Evolutionary conservation across 345 rosid genomes (phyloP).

Genomic region (Sisymbrium irio): DNA sequence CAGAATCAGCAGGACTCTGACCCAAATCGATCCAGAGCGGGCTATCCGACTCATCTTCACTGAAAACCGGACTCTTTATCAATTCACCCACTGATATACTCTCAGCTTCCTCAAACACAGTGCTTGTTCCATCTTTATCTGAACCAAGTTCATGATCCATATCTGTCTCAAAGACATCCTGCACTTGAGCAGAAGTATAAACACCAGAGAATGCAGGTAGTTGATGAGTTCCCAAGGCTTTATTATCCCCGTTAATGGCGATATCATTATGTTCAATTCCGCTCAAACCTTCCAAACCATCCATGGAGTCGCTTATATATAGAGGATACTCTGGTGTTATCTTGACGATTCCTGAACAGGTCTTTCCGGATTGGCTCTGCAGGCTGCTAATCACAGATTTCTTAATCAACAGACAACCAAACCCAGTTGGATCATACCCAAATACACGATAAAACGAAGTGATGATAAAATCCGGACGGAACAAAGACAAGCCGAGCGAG

Average conservation of each 20-base stretch:
- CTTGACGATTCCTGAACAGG: conserved; percentile 97
- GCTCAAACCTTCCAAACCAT: conserved; percentile 65
- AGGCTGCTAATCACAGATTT: conserved; percentile 95
- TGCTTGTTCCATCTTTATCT: conserved; percentile 83
- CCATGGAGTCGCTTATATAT: conserved; percentile 87
- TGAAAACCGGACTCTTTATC: conserved; percentile 96
- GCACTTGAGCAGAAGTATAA: conserved; percentile 81
- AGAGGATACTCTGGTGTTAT: conserved; percentile 92
- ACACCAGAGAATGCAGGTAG: conserved; percentile 97
- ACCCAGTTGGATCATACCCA: conserved; percentile 96
- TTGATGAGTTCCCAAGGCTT: conserved; percentile 63
- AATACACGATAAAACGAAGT: conserved; percentile 97
- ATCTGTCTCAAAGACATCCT: conserved; percentile 89
- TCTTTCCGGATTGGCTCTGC: conserved; percentile 86
- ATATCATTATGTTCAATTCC: conserved; percentile 57
- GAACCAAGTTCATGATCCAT: conserved; percentile 81
- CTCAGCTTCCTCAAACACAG: conserved; percentile 90
- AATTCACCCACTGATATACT: conserved; percentile 90
- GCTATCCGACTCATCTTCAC: conserved; percentile 96
- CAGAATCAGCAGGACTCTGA: conserved; percentile 85
- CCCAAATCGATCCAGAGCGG: conserved; percentile 94
- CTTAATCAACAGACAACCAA: conserved; percentile 95
- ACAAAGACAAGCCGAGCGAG: conserved; percentile 91
- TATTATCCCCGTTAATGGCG: conserved; percentile 55
- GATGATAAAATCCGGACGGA: conserved; percentile 93